Evolutionary conservation across 345 rosid genomes (phyloP), one percentile per base, ranked within the genome.

Genomic region (Eucalyptus sp.): DNA sequence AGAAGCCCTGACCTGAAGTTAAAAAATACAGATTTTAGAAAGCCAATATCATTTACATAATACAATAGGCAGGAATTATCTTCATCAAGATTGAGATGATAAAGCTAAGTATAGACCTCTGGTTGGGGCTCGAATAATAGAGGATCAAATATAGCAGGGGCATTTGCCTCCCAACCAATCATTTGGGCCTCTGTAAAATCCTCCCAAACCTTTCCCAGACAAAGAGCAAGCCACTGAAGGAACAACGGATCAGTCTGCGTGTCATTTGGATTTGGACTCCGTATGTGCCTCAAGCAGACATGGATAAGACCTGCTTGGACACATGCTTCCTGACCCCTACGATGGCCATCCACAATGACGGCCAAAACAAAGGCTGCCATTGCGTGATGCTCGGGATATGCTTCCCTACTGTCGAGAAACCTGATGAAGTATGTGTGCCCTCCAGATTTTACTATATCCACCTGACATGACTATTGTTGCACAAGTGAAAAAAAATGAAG

Each of bases 311-410:
- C 96, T 87, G 98, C 96, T 93, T 95, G 97, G 86, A 95, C 91
- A 92, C 99, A 98, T 62, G 97, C 99, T 94, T 96, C 99, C 92
- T 96, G 99, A 91, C 99, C 99, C 92, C 95, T 93, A 88, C 97
- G 93, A 88, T 98, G 99, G 50, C 99, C 98, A 91, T 98, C 99
- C 90, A 97, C 97, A 94, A 97, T 96, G 92, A 97, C 96, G 90
- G 99, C 99, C 95, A 98, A 93, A 90, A 97, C 99, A 96, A 98
- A 98, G 88, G 99, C 99, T 89, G 99, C 99, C 99, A 98, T 98
- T 87, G 99, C 99, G 86, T 97, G 96, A 91, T 98, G 99, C 91
- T 98, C 99, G 50, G 99, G 99, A 92, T 91, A 96, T 88, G 99
- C 98, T 93, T 95, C 99, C 91, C 93, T 92, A 92, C 99, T 97